Evolutionary conservation across 106 monocot genomes (phyloP).

Genomic region (Allium cepa): DNA sequence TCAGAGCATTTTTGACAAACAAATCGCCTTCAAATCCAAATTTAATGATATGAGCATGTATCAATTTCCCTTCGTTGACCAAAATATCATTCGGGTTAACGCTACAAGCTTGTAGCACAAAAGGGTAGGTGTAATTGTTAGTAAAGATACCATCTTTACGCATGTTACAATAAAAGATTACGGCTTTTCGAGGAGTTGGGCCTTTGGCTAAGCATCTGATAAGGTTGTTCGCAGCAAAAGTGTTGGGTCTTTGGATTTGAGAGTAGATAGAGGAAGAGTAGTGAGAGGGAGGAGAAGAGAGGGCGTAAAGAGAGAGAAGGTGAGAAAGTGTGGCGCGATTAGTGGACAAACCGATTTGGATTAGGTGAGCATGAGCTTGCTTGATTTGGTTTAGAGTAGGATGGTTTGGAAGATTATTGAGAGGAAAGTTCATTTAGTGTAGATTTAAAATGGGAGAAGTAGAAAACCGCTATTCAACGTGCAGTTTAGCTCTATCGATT

Average conservation of each 20-base stretch:
- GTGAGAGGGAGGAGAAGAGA: conserved; percentile 6
- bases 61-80: conserved; percentile 25
- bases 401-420: conserved; percentile 16
- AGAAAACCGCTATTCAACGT: too few relatives aligned
- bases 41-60: conserved; percentile 38
- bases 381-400: conserved; percentile 34
- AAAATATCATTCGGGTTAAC: neutral
- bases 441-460: neutral
- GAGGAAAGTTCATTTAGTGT: neutral
- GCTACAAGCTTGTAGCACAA: conserved; percentile 47
- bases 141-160: conserved; percentile 30
- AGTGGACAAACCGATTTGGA: conserved; percentile 29
- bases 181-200: conserved; percentile 8
- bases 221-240: conserved; percentile 59
- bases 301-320: conserved; percentile 43
- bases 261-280: conserved; percentile 39
- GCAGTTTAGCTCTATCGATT: too few relatives aligned
- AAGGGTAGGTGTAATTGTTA: conserved; percentile 66
- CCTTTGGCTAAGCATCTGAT: conserved; percentile 49
- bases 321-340: conserved; percentile 33
- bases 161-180: conserved; percentile 21
- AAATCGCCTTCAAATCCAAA: conserved; percentile 37
- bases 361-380: conserved; percentile 55
- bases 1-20: conserved; percentile 41
- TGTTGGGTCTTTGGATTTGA: conserved; percentile 34